These are phyloP conservation scores for Solanum lycopersicoides DNA, from an alignment of 257 asterid genomes.

Conservation along the genomic window DNA sequence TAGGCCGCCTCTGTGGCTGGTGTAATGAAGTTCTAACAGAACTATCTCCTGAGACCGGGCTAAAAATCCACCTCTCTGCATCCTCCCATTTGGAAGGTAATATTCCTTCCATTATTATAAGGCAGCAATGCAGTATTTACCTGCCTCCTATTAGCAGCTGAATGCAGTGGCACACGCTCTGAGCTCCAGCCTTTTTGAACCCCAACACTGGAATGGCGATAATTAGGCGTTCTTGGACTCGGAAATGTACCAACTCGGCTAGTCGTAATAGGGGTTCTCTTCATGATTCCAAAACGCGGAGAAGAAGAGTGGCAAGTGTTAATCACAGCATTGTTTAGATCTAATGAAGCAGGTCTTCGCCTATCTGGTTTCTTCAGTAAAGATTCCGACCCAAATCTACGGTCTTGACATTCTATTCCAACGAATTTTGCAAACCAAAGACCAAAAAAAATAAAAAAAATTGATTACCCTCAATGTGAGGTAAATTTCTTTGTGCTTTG, in stretches of 20 bases:
- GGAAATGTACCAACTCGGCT: constrained; percentile 48
- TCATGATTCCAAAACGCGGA: constrained; percentile 50
- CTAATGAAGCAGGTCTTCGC: constrained; percentile 65
- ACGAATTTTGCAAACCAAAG: background rate
- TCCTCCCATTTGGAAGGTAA: constrained; percentile 99
- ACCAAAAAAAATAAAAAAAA: background rate
- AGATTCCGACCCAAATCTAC: constrained; percentile 52
- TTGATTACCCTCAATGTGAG: background rate
- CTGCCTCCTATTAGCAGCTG: constrained; percentile 34
- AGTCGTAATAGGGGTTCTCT: constrained; percentile 36
- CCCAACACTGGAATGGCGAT: constrained; percentile 50
- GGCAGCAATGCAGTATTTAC: constrained; percentile 45
- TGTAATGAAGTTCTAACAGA: constrained; percentile 39
- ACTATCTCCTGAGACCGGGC: constrained; percentile 76
- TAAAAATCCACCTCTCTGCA: constrained; percentile 97
- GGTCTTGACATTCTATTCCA: constrained; percentile 71
- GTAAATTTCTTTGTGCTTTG: background rate
- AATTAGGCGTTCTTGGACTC: constrained; percentile 89
- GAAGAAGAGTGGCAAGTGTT: constrained; percentile 45
- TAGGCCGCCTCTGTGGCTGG: constrained; percentile 70
- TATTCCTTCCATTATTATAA: constrained; percentile 51
- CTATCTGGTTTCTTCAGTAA: constrained; percentile 42
- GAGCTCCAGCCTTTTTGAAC: constrained; percentile 95
- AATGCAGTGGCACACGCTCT: constrained; percentile 68
- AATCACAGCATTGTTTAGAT: constrained; percentile 45